Percentiles rank a stretch among this genome's conserved stretches.
Conservation (phyloP, 495 filamentous ascomycete genomes). For the Penicillium flavigenum region DNA sequence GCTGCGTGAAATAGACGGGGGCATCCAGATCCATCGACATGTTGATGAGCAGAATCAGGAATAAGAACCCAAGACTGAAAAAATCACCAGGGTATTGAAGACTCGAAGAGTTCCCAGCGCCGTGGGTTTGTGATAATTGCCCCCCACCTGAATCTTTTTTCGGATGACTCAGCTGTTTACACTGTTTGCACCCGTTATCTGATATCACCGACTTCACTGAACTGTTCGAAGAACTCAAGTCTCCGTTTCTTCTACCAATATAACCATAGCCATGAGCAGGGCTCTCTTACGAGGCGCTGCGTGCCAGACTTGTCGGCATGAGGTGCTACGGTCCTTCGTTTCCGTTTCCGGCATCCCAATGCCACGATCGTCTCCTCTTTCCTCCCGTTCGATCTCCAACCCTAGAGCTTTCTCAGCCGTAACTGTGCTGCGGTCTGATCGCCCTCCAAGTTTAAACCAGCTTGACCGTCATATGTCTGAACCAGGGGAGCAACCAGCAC, state of each 20-base stretch:
- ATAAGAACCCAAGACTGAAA: constrained; percentile 10
- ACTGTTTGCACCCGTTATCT: constrained; percentile 27
- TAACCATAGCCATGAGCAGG: constrained; percentile 31
- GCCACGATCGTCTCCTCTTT: constrained; percentile 20
- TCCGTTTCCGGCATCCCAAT: constrained; percentile 25
- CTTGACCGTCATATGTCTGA: constrained; percentile 19
- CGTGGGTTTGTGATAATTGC: constrained; percentile 29
- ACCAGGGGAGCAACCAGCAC: constrained; percentile 7
- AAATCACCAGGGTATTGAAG: constrained; percentile 3
- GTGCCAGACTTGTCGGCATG: constrained; percentile 32
- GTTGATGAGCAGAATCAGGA: constrained; percentile 23
- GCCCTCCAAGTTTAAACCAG: constrained; percentile 19
- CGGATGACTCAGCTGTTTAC: constrained; percentile 33
- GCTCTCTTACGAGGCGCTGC: constrained; percentile 29
- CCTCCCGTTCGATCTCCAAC: constrained; percentile 20
- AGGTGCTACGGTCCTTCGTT: constrained; percentile 28
- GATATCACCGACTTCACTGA: constrained; percentile 3
- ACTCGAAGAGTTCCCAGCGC: constrained; percentile 10
- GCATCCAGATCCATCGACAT: constrained; percentile 75
- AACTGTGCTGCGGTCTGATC: constrained; percentile 25
- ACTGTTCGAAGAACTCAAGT: background rate
- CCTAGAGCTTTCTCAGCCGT: constrained; percentile 29
- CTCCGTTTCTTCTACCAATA: constrained; percentile 7
- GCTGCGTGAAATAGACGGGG: constrained; percentile 54
- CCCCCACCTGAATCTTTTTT: constrained; percentile 30